A percentile compares a stretch with the other conserved stretches of the same genome.
phyloP scores from a whole-genome alignment of 176 grass and related monocot species.

The Echinochloa phyllopogon region DNA sequence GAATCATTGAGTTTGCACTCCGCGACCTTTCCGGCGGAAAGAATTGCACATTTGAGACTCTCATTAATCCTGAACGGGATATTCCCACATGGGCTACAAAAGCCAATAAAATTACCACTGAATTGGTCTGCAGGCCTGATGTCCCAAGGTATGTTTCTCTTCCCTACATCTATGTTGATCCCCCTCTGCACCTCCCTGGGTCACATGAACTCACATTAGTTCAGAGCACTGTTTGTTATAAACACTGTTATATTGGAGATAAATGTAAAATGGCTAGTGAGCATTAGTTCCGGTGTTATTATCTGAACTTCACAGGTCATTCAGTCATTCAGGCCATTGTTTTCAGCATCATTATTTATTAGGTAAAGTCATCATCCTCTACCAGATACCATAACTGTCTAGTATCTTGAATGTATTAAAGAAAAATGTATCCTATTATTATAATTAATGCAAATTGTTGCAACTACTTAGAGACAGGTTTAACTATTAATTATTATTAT shows the following conservation, averaged over 20 bases:
- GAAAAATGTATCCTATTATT: not conserved
- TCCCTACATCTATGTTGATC: not conserved
- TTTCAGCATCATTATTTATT: not conserved
- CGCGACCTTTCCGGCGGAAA: constrained; percentile 78
- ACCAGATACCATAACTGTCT: not conserved
- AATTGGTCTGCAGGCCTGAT: constrained; percentile 66
- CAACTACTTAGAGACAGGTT: not conserved
- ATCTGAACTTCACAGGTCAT: not conserved
- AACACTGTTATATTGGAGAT: not conserved
- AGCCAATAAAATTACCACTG: constrained; percentile 46
- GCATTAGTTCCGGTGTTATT: not conserved
- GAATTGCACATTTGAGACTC: constrained; percentile 83
- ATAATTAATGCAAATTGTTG: not conserved
- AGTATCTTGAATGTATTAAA: not conserved
- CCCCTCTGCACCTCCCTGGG: too few species aligned
- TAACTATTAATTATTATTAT: not conserved
- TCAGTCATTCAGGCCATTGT: not conserved
- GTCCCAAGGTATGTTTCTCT: constrained; percentile 65
- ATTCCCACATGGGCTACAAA: not conserved
- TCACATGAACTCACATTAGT: constrained; percentile 9
- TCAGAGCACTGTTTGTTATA: not conserved
- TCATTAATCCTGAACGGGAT: constrained; percentile 66
- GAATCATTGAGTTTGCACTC: constrained; percentile 77
- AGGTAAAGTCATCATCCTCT: not conserved
- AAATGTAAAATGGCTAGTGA: not conserved